These are phyloP conservation scores for Blastocystis sp. DNA, from an alignment of 352 stramenopile genomes.

Conservation along the genomic window DNA sequence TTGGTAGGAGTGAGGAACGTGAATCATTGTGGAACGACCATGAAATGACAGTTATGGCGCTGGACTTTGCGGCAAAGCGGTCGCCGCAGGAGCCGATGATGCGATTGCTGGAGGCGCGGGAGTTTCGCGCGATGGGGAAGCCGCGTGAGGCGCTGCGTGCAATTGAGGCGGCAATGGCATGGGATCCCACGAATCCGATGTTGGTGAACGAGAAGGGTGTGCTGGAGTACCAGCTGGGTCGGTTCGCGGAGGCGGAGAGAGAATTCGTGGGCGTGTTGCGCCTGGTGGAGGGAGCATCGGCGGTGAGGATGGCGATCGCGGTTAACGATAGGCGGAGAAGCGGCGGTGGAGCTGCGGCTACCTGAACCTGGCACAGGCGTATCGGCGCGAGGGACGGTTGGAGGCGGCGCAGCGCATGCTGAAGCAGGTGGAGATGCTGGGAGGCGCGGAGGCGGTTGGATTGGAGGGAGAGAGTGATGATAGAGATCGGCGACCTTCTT, in stretches of 20 bases:
- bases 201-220: conserved; percentile 22
- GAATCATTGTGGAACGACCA: neutral
- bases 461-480: neutral
- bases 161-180: neutral
- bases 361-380: conserved; percentile 19
- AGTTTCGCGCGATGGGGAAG: conserved; percentile 9
- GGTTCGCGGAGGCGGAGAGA: neutral
- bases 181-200: neutral
- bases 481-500: neutral
- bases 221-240: neutral
- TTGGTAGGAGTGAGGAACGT: neutral
- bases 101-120: neutral
- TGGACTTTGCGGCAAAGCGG: neutral
- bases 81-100: neutral
- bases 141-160: neutral
- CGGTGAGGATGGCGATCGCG: neutral
- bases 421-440: neutral
- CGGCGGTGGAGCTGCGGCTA: neutral
- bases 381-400: neutral
- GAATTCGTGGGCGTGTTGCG: neutral
- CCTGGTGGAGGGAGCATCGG: neutral
- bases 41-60: conserved; percentile 26
- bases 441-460: neutral
- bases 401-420: conserved; percentile 8
- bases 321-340: neutral